phyloP scores from a whole-genome alignment of 129 eudicot species.

The Pulicaria dysenterica region DNA sequence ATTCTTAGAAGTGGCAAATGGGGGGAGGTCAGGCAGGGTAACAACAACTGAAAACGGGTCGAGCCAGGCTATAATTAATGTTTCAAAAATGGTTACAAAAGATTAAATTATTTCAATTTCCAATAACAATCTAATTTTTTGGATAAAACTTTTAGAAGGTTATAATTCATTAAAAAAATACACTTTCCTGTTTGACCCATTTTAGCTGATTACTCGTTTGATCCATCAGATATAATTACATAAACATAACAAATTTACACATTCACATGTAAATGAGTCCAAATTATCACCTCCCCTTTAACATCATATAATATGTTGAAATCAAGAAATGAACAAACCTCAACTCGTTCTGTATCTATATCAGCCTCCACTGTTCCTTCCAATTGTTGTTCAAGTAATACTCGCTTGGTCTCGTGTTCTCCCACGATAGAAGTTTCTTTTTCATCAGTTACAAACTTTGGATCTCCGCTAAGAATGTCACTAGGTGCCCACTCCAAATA shows the following conservation, averaged over 20 bases:
- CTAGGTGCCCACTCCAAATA: slow-evolving; percentile 97
- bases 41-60: too few species aligned
- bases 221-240: not conserved
- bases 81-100: too few species aligned
- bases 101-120: not conserved
- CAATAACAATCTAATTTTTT: not conserved
- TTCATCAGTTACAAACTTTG: slow-evolving; percentile 30
- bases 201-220: not conserved
- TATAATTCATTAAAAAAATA: not conserved
- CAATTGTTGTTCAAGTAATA: slow-evolving; percentile 57
- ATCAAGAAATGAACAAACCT: slow-evolving; percentile 45
- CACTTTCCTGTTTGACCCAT: not conserved
- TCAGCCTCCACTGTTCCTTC: slow-evolving; percentile 59
- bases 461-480: slow-evolving; percentile 54
- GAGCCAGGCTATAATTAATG: too few species aligned
- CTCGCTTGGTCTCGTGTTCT: slow-evolving; percentile 59
- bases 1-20: too few species aligned
- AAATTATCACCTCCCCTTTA: not conserved
- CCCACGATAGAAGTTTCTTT: slow-evolving; percentile 35
- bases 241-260: not conserved
- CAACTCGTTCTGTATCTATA: slow-evolving; percentile 77
- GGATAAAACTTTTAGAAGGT: not conserved
- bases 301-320: too few species aligned
- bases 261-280: not conserved
- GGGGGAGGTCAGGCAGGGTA: too few species aligned